phyloP scores from a whole-genome alignment of 495 filamentous ascomycete species.

The Apodospora peruviana region DNA sequence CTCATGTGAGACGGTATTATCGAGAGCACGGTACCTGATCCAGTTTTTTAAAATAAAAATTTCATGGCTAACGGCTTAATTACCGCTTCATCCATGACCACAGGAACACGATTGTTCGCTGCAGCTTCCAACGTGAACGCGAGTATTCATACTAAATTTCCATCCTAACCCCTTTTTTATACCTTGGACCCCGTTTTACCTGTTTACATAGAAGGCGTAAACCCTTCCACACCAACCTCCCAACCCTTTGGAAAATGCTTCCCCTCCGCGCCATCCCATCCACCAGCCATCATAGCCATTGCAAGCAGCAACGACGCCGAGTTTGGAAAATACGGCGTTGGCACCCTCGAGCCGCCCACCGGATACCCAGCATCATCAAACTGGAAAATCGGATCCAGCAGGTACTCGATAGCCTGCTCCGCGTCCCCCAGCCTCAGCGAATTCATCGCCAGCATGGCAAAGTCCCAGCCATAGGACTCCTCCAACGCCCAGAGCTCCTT shows the following conservation, averaged over 20 bases:
- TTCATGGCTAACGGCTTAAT: no score
- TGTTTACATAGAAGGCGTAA: constrained; percentile 27
- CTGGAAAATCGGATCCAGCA: constrained; percentile 40
- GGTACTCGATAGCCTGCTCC: constrained; percentile 41
- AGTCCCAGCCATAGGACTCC: constrained; percentile 49
- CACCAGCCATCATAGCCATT: constrained; percentile 51
- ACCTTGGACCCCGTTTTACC: no score
- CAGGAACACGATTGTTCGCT: no score
- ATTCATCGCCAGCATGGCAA: constrained; percentile 51
- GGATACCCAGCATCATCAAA: constrained; percentile 51
- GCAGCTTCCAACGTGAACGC: no score
- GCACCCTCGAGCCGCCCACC: constrained; percentile 43
- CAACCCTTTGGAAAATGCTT: constrained; percentile 39
- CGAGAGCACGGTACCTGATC: constrained; percentile 1
- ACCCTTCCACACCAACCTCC: constrained; percentile 45
- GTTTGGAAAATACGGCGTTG: constrained; percentile 53
- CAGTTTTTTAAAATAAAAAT: no score
- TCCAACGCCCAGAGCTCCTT: constrained; percentile 41
- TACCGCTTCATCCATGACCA: no score
- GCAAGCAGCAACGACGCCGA: constrained; percentile 43
- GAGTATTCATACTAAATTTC: no score
- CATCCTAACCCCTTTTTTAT: no score
- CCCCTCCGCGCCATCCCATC: constrained; percentile 43
- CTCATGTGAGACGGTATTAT: constrained; percentile 1
- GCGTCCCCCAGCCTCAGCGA: constrained; percentile 38